Evolutionary conservation across 139 green algal genomes (phyloP).

Genomic region (Microglena sp.): DNA sequence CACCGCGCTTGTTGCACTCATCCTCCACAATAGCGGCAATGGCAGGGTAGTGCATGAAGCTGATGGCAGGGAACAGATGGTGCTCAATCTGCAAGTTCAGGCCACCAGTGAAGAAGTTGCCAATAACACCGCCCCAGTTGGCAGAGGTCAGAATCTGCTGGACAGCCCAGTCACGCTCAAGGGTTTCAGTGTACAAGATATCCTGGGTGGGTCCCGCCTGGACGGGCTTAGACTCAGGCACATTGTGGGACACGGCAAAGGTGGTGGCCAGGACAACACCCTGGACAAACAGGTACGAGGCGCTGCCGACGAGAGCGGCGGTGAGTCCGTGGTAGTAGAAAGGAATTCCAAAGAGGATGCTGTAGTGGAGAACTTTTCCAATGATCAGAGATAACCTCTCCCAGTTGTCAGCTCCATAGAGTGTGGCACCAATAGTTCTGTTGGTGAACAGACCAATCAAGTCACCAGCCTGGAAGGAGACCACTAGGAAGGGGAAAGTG

Average conservation of each 20-base stretch:
- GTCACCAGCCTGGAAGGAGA: no score
- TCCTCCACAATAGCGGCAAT: conserved; percentile 70
- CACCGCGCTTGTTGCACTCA: conserved; percentile 54
- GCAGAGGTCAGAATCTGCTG: conserved; percentile 73
- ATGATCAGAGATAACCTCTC: conserved; percentile 49
- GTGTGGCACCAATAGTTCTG: conserved; percentile 50
- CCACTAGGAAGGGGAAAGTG: no score
- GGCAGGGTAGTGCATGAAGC: conserved; percentile 72
- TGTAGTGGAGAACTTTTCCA: conserved; percentile 70
- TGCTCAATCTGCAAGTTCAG: conserved; percentile 75
- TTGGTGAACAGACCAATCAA: no score
- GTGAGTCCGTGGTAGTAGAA: conserved; percentile 34
- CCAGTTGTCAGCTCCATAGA: conserved; percentile 54
- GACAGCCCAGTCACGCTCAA: conserved; percentile 56
- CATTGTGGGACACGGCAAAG: conserved; percentile 78
- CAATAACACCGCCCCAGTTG: conserved; percentile 69
- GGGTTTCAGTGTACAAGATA: conserved; percentile 5
- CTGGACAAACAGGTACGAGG: conserved; percentile 29
- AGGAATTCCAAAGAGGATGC: conserved; percentile 52
- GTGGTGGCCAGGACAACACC: conserved; percentile 64
- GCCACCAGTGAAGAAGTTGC: conserved; percentile 80
- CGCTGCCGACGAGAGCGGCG: conserved; percentile 39
- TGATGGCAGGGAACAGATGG: conserved; percentile 71
- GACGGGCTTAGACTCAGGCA: conserved; percentile 61
- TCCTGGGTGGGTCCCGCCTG: conserved; percentile 20